phyloP scores from a whole-genome alignment of 805 yeast genomes.

The Lipomyces sp. region DNA sequence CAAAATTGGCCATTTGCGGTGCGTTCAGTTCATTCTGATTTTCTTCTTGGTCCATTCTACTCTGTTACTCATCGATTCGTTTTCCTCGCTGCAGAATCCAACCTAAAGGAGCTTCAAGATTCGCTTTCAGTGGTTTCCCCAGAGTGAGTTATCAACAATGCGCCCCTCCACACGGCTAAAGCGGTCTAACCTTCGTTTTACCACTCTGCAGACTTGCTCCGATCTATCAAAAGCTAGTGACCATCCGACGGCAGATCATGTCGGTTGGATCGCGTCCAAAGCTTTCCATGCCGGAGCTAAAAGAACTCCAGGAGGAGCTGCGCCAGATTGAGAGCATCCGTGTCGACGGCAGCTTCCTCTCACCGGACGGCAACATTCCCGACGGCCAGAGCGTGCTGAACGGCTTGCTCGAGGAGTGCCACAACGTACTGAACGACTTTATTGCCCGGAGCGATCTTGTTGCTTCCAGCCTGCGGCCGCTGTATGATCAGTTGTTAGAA shows the following conservation, averaged over 20 bases:
- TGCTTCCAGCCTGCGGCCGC: slow-evolving; percentile 50
- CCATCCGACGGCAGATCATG: slow-evolving; percentile 60
- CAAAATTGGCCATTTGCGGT: slow-evolving; percentile 61
- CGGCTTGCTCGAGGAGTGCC: slow-evolving; percentile 71
- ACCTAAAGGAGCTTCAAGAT: slow-evolving; percentile 55
- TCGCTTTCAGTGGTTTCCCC: slow-evolving; percentile 49
- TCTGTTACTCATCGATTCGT: too few relatives aligned
- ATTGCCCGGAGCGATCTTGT: slow-evolving; percentile 45
- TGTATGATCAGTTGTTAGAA: slow-evolving; percentile 61
- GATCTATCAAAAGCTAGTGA: slow-evolving; percentile 58
- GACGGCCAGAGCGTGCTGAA: slow-evolving; percentile 36
- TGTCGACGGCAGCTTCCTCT: slow-evolving; percentile 53
- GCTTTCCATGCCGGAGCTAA: slow-evolving; percentile 37
- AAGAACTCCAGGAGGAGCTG: slow-evolving; percentile 42
- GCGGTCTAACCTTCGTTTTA: too few relatives aligned
- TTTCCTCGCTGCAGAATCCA: slow-evolving; percentile 37
- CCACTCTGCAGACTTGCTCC: slow-evolving; percentile 35
- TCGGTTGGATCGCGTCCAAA: slow-evolving; percentile 47
- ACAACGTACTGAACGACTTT: slow-evolving; percentile 67
- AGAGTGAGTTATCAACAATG: slow-evolving; percentile 24
- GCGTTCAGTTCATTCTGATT: too few relatives aligned
- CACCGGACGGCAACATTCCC: slow-evolving; percentile 34
- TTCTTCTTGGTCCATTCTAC: too few relatives aligned
- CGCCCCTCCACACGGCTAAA: too few relatives aligned
- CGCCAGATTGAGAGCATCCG: slow-evolving; percentile 48